Percentiles rank a stretch among this genome's conserved stretches.
phyloP scores from a whole-genome alignment of 768 basidiomycete genomes.

The Fibroporia radiculosa region DNA sequence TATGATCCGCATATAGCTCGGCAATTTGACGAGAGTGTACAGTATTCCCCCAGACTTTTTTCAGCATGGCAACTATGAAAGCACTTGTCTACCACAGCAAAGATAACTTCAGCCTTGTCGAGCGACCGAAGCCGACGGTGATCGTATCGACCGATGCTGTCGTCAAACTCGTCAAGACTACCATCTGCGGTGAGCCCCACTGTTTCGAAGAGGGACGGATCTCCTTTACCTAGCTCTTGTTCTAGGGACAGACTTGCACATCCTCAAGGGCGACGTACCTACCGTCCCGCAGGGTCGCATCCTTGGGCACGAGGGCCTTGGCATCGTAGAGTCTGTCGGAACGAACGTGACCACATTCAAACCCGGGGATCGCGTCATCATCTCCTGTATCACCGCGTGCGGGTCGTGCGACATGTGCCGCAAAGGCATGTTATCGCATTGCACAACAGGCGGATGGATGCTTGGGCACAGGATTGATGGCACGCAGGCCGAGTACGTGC shows the following conservation, averaged over 20 bases:
- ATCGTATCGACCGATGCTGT: conserved; percentile 1
- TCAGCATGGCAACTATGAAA: conserved; percentile 4
- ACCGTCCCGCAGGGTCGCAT: conserved; percentile 23
- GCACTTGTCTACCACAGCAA: conserved; percentile 1
- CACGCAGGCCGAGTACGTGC: conserved; percentile 18
- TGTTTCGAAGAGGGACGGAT: no score
- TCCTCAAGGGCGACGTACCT: conserved; percentile 22
- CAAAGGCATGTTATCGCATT: conserved; percentile 16
- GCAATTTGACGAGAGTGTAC: no score
- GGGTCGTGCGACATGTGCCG: conserved; percentile 14
- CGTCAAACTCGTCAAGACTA: conserved; percentile 1
- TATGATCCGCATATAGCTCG: no score
- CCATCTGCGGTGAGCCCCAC: conserved; percentile 3
- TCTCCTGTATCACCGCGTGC: conserved; percentile 17
- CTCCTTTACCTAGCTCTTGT: neutral
- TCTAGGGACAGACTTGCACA: conserved; percentile 31
- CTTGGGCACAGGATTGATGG: conserved; percentile 18
- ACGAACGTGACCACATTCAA: conserved; percentile 25
- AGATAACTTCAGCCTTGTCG: neutral
- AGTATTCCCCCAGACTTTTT: neutral
- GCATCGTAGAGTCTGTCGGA: conserved; percentile 26
- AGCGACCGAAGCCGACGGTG: conserved; percentile 1
- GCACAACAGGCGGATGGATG: conserved; percentile 16
- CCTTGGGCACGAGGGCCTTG: conserved; percentile 34
- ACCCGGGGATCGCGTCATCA: conserved; percentile 18